These are phyloP conservation scores for Podaxis rugospora DNA, from an alignment of 768 basidiomycete genomes.

Conservation along the genomic window DNA sequence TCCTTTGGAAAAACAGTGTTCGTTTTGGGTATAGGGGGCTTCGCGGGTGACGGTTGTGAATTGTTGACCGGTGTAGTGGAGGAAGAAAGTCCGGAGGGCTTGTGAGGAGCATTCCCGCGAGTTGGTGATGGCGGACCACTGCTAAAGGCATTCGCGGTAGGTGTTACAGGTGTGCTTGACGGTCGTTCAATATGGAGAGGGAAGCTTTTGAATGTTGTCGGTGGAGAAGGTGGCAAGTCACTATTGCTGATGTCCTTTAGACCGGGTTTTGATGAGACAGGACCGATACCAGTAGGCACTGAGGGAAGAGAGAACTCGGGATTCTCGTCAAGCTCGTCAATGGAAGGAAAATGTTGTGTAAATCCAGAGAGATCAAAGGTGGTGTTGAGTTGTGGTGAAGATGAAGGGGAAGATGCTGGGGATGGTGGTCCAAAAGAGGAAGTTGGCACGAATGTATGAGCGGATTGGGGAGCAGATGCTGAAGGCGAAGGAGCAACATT, in stretches of 20 bases:
- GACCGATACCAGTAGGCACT: constrained; percentile 37
- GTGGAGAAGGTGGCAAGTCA: constrained; percentile 24
- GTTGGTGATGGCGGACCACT: constrained; percentile 63
- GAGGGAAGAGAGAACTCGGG: constrained; percentile 45
- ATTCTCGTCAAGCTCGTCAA: constrained; percentile 68
- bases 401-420: constrained; percentile 57
- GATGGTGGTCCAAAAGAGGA: constrained; percentile 75
- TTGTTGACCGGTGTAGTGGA: constrained; percentile 18
- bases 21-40: constrained; percentile 43
- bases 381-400: constrained; percentile 51
- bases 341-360: constrained; percentile 65
- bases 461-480: constrained; percentile 35
- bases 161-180: constrained; percentile 67
- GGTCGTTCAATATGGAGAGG: constrained; percentile 49
- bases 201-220: constrained; percentile 32
- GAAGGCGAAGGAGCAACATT: constrained; percentile 27
- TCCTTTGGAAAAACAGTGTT: constrained; percentile 58
- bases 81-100: constrained; percentile 31
- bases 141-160: constrained; percentile 47
- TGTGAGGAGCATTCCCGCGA: constrained; percentile 23
- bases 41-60: constrained; percentile 31
- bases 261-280: constrained; percentile 21
- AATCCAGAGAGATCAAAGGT: constrained; percentile 49
- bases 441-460: constrained; percentile 66
- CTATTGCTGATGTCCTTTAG: constrained; percentile 20